These are phyloP conservation scores for Ormosia emarginata DNA, from an alignment of 306 rosid genomes.

Conservation along the genomic window DNA sequence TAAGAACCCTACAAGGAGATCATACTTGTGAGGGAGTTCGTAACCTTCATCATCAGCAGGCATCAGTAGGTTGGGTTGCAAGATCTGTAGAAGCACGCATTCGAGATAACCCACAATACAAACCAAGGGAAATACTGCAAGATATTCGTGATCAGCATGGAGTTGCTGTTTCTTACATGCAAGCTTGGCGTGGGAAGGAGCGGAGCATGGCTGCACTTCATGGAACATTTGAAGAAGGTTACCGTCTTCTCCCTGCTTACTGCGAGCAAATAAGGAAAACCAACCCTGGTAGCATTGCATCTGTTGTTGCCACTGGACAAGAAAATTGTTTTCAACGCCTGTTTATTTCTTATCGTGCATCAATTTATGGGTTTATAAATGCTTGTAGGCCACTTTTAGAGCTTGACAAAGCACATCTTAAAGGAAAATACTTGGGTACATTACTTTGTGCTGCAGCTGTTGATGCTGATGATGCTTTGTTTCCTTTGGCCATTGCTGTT, in stretches of 20 bases:
- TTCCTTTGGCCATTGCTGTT: constrained; percentile 87
- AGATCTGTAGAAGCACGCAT: constrained; percentile 93
- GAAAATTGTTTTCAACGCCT: constrained; percentile 88
- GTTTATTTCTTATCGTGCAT: constrained; percentile 84
- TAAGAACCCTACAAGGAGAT: constrained; percentile 85
- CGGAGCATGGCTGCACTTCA: constrained; percentile 99
- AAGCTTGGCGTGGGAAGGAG: constrained; percentile 99
- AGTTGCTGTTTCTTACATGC: constrained; percentile 99
- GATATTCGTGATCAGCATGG: constrained; percentile 98
- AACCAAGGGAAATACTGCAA: constrained; percentile 91
- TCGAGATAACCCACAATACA: constrained; percentile 92
- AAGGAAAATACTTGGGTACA: constrained; percentile 87
- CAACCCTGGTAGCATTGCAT: constrained; percentile 93
- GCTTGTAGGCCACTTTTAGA: constrained; percentile 98
- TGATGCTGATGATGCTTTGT: constrained; percentile 89
- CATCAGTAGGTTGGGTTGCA: constrained; percentile 99
- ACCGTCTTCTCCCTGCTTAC: constrained; percentile 83
- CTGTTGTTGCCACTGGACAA: constrained; percentile 91
- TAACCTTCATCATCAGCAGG: constrained; percentile 97
- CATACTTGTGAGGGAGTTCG: constrained; percentile 97
- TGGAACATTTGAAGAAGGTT: constrained; percentile 98
- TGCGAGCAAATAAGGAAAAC: constrained; percentile 90
- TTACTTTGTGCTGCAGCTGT: constrained; percentile 89
- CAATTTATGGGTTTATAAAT: constrained; percentile 89
- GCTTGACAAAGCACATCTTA: constrained; percentile 85